Conservation (phyloP, 2,329 filamentous ascomycete species). For the Ilyonectria sp. region DNA sequence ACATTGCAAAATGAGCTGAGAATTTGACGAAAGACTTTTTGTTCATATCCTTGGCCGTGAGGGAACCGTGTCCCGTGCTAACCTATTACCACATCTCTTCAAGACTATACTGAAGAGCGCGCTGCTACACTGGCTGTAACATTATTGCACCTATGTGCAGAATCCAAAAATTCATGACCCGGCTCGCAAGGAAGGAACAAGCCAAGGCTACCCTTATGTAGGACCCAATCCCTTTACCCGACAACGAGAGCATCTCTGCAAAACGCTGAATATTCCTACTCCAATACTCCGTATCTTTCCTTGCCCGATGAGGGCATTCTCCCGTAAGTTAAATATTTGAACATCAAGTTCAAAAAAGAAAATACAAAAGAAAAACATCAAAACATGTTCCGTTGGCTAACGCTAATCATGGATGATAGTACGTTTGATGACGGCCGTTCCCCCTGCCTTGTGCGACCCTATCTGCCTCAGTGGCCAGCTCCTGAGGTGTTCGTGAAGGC, state of each 20-base stretch:
- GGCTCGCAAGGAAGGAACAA: slow-evolving; percentile 22
- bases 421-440: slow-evolving; percentile 41
- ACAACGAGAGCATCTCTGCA: slow-evolving; percentile 6
- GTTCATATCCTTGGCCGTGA: slow-evolving; percentile 18
- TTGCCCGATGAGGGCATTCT: slow-evolving; percentile 7
- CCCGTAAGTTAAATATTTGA: slow-evolving; percentile 11
- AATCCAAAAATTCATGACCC: slow-evolving; percentile 3
- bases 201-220: background rate
- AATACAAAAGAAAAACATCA: slow-evolving; percentile 18
- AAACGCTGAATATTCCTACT: slow-evolving; percentile 29
- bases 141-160: slow-evolving; percentile 22
- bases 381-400: slow-evolving; percentile 3
- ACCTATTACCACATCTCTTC: slow-evolving; percentile 17
- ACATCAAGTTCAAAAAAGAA: slow-evolving; percentile 16
- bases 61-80: background rate
- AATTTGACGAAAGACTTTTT: slow-evolving; percentile 1
- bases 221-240: slow-evolving; percentile 13
- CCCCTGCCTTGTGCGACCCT: slow-evolving; percentile 30
- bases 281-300: slow-evolving; percentile 33
- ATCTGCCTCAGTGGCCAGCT: slow-evolving; percentile 40
- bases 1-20: background rate
- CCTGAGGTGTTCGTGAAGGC: slow-evolving; percentile 41
- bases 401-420: slow-evolving; percentile 43
- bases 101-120: slow-evolving; percentile 3
- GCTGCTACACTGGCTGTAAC: slow-evolving; percentile 16